Conservation (phyloP, 2,329 filamentous ascomycete species). For the Scleromitrula shiraiana region DNA sequence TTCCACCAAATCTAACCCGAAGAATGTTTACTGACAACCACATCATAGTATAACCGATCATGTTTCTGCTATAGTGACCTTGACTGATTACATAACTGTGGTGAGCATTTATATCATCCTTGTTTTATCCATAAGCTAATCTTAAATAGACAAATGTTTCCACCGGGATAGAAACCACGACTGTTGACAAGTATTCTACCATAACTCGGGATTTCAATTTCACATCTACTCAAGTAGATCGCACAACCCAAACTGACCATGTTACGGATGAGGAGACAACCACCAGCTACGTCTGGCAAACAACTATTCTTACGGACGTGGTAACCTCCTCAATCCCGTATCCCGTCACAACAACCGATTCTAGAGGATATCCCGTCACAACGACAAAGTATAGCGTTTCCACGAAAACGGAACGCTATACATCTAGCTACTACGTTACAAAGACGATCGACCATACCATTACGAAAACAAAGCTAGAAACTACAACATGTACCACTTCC, state of each 20-base stretch:
- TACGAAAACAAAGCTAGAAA: neutral
- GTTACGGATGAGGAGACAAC: constrained; percentile 8
- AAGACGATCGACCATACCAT: neutral
- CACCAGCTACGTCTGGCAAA: constrained; percentile 5
- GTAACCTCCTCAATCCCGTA: constrained; percentile 16
- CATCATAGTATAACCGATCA: neutral
- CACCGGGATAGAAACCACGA: neutral
- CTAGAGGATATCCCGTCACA: constrained; percentile 16
- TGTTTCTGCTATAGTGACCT: constrained; percentile 2
- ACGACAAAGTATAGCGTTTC: constrained; percentile 15
- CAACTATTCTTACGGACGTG: constrained; percentile 8
- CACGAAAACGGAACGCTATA: constrained; percentile 15
- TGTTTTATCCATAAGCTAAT: neutral
- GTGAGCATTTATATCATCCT: neutral
- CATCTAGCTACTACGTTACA: neutral
- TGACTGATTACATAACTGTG: neutral
- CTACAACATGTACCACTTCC: neutral
- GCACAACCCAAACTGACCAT: constrained; percentile 2
- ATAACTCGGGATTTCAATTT: constrained; percentile 5
- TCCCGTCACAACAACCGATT: constrained; percentile 14
- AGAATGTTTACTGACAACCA: neutral
- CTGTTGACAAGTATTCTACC: neutral
- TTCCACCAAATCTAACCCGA: no score
- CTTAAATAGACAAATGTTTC: neutral
- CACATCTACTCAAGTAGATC: constrained; percentile 1